Percentiles rank a stretch among this genome's conserved stretches.
phyloP scores from a whole-genome alignment of 129 eudicot genomes.

The Silybum marianum region DNA sequence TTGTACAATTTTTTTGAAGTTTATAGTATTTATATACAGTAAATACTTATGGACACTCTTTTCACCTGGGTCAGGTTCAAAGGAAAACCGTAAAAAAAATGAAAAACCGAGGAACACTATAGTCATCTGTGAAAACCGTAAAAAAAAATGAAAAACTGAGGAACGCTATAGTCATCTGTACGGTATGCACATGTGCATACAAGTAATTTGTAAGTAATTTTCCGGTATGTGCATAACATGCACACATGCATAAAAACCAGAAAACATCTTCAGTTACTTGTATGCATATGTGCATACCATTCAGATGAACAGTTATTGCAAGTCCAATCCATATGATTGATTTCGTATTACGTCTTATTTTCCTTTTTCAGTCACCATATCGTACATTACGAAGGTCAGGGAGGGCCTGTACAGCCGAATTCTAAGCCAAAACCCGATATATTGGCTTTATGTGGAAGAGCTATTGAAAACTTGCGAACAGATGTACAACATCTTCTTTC shows the following conservation, averaged over 20 bases:
- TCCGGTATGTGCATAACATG: too few species aligned
- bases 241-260: too few species aligned
- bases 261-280: too few species aligned
- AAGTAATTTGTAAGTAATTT: too few species aligned
- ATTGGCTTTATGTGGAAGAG: slow-evolving; percentile 62
- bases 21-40: too few species aligned
- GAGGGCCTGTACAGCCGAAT: slow-evolving; percentile 73
- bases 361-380: slow-evolving; percentile 63
- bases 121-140: too few species aligned
- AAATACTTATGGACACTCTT: not conserved
- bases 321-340: not conserved
- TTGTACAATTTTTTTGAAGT: not conserved
- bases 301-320: not conserved
- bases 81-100: too few species aligned
- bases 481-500: slow-evolving; percentile 76
- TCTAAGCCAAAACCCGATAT: slow-evolving; percentile 73
- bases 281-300: too few species aligned
- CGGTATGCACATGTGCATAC: too few species aligned
- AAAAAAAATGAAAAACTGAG: too few species aligned
- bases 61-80: not conserved
- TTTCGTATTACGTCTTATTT: not conserved
- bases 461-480: slow-evolving; percentile 59
- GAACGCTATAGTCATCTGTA: too few species aligned
- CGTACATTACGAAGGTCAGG: slow-evolving; percentile 81
- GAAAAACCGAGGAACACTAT: too few species aligned